Conservation (phyloP, 192 early-diverging fungal genomes). For the Chytriomyces sp. region DNA sequence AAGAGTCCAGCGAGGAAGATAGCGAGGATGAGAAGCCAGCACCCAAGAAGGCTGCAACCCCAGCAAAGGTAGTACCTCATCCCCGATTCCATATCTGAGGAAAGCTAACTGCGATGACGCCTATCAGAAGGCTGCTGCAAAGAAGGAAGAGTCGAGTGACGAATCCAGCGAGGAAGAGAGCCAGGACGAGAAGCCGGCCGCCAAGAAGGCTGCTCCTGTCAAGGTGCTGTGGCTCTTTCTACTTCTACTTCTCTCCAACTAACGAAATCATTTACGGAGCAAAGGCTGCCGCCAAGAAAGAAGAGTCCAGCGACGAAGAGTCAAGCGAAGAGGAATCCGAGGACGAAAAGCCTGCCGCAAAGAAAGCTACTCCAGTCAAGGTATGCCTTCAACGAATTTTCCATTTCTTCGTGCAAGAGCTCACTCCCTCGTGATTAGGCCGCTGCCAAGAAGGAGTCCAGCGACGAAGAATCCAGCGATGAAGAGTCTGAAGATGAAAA, state of each 20-base stretch:
- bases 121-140: too few relatives aligned
- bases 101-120: too few relatives aligned
- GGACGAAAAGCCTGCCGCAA: constrained; percentile 22
- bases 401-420: neutral
- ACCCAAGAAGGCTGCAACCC: neutral
- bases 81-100: too few relatives aligned
- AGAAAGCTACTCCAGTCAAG: neutral
- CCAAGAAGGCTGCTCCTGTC: neutral
- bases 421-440: neutral
- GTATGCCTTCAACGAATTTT: neutral
- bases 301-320: constrained; percentile 16
- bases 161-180: too few relatives aligned
- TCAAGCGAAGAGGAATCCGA: neutral
- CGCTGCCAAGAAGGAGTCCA: constrained; percentile 13
- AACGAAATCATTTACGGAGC: constrained; percentile 5
- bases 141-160: constrained; percentile 16
- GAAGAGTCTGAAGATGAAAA: constrained; percentile 9
- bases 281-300: constrained; percentile 4
- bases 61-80: too few relatives aligned
- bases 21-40: too few relatives aligned
- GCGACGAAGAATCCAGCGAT: constrained; percentile 31
- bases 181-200: too few relatives aligned
- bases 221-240: constrained; percentile 5
- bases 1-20: too few relatives aligned
- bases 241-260: neutral